Percentiles rank a stretch among this genome's conserved stretches.
Evolutionary conservation across 108 stramenopile genomes (phyloP).

Genomic region (Asterionellopsis glacialis): DNA sequence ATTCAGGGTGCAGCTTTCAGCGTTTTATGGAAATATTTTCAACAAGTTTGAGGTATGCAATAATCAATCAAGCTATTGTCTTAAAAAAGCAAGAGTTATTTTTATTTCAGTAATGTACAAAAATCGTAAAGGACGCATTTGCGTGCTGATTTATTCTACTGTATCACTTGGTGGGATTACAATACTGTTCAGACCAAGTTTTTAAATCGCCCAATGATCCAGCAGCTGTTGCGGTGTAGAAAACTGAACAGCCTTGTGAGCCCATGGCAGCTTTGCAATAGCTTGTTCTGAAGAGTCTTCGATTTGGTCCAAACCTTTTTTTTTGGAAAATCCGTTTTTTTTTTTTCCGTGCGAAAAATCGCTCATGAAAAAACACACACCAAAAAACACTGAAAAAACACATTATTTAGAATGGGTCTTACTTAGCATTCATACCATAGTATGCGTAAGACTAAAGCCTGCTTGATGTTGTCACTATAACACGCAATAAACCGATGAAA

Average conservation of each 20-base stretch:
- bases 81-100: too few species aligned
- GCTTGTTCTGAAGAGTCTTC: constrained; percentile 52
- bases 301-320: constrained; percentile 31
- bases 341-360: too few species aligned
- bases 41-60: too few species aligned
- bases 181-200: constrained; percentile 31
- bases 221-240: constrained; percentile 43
- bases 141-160: background rate
- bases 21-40: constrained; percentile 77
- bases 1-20: constrained; percentile 84
- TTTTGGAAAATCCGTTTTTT: too few species aligned
- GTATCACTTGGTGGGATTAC: background rate
- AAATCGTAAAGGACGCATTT: background rate
- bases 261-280: constrained; percentile 66
- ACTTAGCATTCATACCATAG: too few species aligned
- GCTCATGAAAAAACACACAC: too few species aligned
- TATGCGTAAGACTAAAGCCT: too few species aligned
- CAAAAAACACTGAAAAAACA: too few species aligned
- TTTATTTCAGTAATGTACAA: background rate
- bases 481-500: too few species aligned
- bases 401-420: too few species aligned
- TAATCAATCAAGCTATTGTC: too few species aligned
- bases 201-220: constrained; percentile 48
- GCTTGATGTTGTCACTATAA: too few species aligned
- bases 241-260: constrained; percentile 36